Base-by-base conservation (phyloP, 2,329 filamentous ascomycete genomes). In the Coniochaeta ligniaria region DNA sequence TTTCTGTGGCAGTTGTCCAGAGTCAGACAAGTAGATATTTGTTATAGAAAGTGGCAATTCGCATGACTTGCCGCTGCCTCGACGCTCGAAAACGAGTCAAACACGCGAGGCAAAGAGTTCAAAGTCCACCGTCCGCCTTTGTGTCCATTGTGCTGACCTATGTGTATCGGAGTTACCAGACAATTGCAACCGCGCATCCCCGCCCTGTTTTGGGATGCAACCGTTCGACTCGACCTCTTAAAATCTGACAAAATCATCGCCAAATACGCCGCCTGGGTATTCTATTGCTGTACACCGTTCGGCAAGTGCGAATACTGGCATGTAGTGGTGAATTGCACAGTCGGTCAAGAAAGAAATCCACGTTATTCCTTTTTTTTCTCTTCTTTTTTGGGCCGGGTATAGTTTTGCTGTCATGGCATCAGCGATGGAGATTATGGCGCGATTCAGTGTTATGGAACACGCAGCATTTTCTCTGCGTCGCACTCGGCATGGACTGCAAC, bases 371-470 rank as follows among this genome's bases (percentile, higher is more conserved):
- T 7, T 22, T 8, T 6, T 50, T 52, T 52, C 14, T 52, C 31
- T 17, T 17, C 17, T 31, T 52, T 52, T 22, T 52, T 17, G 47
- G 47, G n/a, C 54, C 20, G 35, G 9, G 56, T 16, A 50, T 28
- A 57, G 24, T 62, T 36, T 55, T 47, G 41, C 54, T 26, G 24
- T 17, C 47, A 67, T 69, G 63, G 63, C 67, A 70, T 65, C 67
- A 70, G 64, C 63, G 57, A 56, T 60, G 61, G 61, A 63, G 63
- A 59, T 63, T 63, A 70, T 70, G 63, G 67, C 68, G 68, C 68
- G 62, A 70, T 70, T 59, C 61, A 47, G 63, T 58, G 47, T 58
- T 22, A 36, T 35, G 35, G 28, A n/a, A 47, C 35, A 33, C 38
- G 1, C 41, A 24, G 33, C 41, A 24, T 60, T 60, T 50, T 38